Evolutionary conservation across 1,284 basidiomycete genomes (phyloP).

Genomic region (Puccinia triticina): DNA sequence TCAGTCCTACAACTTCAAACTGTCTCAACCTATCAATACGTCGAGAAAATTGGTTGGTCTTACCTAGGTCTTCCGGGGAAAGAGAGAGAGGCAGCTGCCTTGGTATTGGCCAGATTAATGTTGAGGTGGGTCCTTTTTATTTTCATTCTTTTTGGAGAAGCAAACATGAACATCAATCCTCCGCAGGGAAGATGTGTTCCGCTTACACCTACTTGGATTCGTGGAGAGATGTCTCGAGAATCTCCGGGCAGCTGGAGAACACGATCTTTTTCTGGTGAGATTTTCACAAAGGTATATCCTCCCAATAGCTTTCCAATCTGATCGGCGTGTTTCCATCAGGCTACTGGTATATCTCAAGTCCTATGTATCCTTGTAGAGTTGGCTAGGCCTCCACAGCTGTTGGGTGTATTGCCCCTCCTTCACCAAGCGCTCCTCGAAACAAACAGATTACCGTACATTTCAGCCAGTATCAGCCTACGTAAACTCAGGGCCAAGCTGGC

Average conservation of each 20-base stretch:
- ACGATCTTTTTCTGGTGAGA: constrained; percentile 40
- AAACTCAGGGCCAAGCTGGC: constrained; percentile 57
- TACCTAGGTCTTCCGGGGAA: constrained; percentile 73
- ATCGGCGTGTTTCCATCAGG: constrained; percentile 61
- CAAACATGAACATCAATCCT: not conserved
- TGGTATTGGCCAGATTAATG: constrained; percentile 74
- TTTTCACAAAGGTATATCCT: not conserved
- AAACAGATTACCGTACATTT: constrained; percentile 53
- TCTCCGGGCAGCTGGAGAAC: constrained; percentile 56
- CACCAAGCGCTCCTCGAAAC: constrained; percentile 25
- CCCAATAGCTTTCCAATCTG: constrained; percentile 32
- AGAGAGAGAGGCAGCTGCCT: constrained; percentile 76
- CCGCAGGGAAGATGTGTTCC: constrained; percentile 55
- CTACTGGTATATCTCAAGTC: constrained; percentile 73
- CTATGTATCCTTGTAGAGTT: constrained; percentile 74
- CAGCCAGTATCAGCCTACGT: constrained; percentile 54
- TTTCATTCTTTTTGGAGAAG: constrained; percentile 63
- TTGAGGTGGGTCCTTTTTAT: constrained; percentile 66
- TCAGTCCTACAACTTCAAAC: constrained; percentile 58
- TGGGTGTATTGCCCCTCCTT: constrained; percentile 49
- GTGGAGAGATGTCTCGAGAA: constrained; percentile 64
- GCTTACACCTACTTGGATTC: constrained; percentile 65
- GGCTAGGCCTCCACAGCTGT: constrained; percentile 57
- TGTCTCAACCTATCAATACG: constrained; percentile 63
- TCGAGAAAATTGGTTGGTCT: constrained; percentile 69